Percentiles rank a stretch among this genome's conserved stretches.
These are phyloP conservation scores for Gymnopilus dilepis DNA, from an alignment of 768 basidiomycete species.

Conservation along the genomic window DNA sequence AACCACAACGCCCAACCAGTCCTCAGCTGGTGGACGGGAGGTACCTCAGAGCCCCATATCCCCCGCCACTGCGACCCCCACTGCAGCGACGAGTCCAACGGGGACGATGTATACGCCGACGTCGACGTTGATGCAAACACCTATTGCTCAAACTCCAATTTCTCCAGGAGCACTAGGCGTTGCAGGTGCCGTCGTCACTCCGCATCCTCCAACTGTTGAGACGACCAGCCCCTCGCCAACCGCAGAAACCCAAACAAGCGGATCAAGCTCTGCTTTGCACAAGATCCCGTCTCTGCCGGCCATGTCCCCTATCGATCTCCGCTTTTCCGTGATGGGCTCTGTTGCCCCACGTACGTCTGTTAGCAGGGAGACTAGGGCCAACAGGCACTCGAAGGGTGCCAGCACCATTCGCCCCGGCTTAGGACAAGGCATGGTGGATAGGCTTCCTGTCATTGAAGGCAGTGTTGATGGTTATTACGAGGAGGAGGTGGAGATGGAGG, in stretches of 20 bases:
- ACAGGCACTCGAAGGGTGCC: conserved; percentile 10
- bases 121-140: conserved; percentile 27
- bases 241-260: background rate
- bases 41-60: conserved; percentile 24
- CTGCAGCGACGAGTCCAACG: conserved; percentile 20
- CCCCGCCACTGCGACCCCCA: too few species aligned
- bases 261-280: conserved; percentile 6
- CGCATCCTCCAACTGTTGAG: conserved; percentile 24
- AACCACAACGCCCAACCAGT: background rate
- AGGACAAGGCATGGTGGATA: conserved; percentile 30
- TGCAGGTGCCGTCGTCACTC: conserved; percentile 11
- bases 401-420: conserved; percentile 15
- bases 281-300: conserved; percentile 42
- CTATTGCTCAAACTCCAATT: conserved; percentile 19
- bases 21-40: too few species aligned
- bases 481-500: conserved; percentile 25
- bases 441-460: conserved; percentile 47
- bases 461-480: conserved; percentile 41
- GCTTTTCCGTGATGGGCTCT: conserved; percentile 55
- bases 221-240: conserved; percentile 16
- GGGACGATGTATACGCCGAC: conserved; percentile 32
- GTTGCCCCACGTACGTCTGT: conserved; percentile 39
- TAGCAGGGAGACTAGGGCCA: conserved; percentile 29
- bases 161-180: conserved; percentile 4
- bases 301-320: conserved; percentile 65